Base-by-base conservation (phyloP, 768 basidiomycete genomes). In the Mycena metata region DNA sequence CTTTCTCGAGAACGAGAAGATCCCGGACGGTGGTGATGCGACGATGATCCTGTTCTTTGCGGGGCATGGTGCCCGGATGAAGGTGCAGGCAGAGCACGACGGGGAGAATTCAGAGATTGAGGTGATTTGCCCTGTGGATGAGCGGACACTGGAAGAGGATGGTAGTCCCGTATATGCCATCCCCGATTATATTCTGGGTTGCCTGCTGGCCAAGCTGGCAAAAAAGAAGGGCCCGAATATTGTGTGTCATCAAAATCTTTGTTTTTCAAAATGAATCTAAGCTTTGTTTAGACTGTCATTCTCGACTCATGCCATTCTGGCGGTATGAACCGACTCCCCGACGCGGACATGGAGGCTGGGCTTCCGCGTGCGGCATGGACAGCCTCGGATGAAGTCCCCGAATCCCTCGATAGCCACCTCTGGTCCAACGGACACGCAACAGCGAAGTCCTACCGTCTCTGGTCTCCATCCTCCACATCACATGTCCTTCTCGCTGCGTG, bases 401-500 rank as follows among this genome's bases (percentile, higher is more conserved):
- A 30, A 30, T 30, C 30, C 30, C 30, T 30, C 30, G 23, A 50
- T 26, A 24, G 13, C 49, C 9, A 12, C 30, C 30, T 30, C 30
- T 30, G 30, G 30, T 30, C 30, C 30, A 30, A 6, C 30, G 30
- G 30, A 30, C 30, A 6, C 6, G 30, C 30, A 30, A 30, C 30
- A 6, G 30, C 30, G 30, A 30, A 3, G 6, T 30, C 30, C 43
- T 60, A 24, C 45, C 30, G 17, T 7, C 30, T 46, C 4, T 23
- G 45, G 17, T 5, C 12, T 30, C 59, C 23, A 24, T 26, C 49
- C 13, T 46, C 50, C 16, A 51, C n/a, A 11, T 50, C 60, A 50
- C 13, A 30, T 61, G 60, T 50, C 49, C 49, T 60, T 21, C 43
- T 60, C 3, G 59, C 59, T 21, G 59, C 59, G 19, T 60, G 59